Evolutionary conservation across 805 yeast genomes (phyloP), one percentile per base, ranked within the genome.

Genomic region (Huiozyma sinensis): DNA sequence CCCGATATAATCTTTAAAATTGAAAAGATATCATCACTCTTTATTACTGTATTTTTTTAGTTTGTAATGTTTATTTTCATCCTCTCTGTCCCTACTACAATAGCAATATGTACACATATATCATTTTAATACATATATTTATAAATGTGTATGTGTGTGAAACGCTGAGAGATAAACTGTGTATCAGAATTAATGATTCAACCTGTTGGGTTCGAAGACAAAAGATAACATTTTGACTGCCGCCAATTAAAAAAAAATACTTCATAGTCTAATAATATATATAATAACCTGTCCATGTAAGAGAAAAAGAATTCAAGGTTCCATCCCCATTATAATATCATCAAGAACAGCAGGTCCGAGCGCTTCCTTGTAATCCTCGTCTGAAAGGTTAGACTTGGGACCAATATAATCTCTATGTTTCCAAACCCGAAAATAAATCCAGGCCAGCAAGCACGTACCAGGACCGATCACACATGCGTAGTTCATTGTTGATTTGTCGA

Each of bases 381-480:
- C 69, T 44, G 59, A 49, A n/a, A 63, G 42, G 40, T 60, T 60
- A 9, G 64, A 57, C 37, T 55, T 55, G 35, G 87, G 87, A 6
- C 88, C 88, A 33, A 65, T 61, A 65, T 74, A 81, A 51, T 66
- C 62, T 47, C 70, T 73, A 49, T 71, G 73, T 27, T 79, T 82
- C 54, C 71, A 70, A 3, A 67, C 55, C 41, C 58, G 69, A 63
- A 74, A 81, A 54, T 79, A 80, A 0, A 70, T 41, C 47, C 72
- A 56, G 0, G 83, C 67, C 17, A 77, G 64, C 4, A 75, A 47
- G 83, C 85, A 78, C 11, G 74, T 70, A 28, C 78, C 79, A 28
- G 76, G 75, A 34, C 77, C 80, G 46, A 82, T 76, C 4, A 77
- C 85, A 55, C 74, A 72, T 1, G 87, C 76, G 56, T 83, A 83